phyloP scores from a whole-genome alignment of 2,329 filamentous ascomycete species.

The Amylocarpus encephaloides region DNA sequence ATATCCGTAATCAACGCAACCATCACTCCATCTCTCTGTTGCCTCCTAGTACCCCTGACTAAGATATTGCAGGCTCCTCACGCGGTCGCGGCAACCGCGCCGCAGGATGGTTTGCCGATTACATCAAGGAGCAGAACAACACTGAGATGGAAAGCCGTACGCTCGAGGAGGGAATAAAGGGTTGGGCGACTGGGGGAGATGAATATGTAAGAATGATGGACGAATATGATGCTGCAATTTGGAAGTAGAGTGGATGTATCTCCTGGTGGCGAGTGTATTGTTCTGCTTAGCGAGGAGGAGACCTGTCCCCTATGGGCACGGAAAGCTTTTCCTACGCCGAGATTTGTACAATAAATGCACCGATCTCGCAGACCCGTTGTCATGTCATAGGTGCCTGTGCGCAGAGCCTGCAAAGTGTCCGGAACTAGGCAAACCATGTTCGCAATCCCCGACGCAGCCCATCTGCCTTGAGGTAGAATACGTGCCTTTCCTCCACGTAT shows the following conservation, averaged over 20 bases:
- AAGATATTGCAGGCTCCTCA: conserved; percentile 31
- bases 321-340: no score
- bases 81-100: conserved; percentile 32
- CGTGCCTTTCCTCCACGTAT: no score
- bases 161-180: conserved; percentile 33
- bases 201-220: conserved; percentile 31
- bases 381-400: no score
- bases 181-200: conserved; percentile 31
- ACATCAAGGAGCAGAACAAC: conserved; percentile 28
- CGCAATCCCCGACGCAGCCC: no score
- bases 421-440: no score
- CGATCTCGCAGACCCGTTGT: no score
- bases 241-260: conserved; percentile 6
- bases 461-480: no score
- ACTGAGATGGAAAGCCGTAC: conserved; percentile 29
- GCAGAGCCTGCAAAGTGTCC: no score
- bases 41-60: no score
- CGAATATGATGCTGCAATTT: conserved; percentile 27
- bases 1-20: neutral
- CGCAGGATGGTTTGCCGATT: conserved; percentile 35
- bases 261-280: neutral
- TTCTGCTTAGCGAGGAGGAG: neutral
- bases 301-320: no score
- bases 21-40: neutral
- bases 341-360: no score